Conservation (phyloP, 2,329 filamentous ascomycete species). For the Cladophialophora psammophila region DNA sequence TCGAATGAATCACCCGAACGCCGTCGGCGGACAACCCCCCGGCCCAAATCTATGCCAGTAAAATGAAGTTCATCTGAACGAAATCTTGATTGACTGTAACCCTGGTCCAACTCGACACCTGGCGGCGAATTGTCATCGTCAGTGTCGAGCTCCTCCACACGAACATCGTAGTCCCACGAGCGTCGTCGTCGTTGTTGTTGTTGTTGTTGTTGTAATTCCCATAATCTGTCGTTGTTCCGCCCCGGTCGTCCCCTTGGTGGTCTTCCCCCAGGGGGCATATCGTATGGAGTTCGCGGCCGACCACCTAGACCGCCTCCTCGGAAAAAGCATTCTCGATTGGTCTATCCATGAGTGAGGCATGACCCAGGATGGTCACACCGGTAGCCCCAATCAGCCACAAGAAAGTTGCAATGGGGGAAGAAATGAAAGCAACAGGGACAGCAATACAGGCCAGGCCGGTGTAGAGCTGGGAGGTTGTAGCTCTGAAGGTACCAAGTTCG, state of each 20-base stretch:
- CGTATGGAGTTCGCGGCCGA: constrained; percentile 98
- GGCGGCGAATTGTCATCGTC: constrained; percentile 62
- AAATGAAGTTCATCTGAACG: constrained; percentile 67
- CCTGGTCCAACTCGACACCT: constrained; percentile 60
- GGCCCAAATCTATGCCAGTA: constrained; percentile 65
- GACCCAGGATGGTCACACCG: constrained; percentile 90
- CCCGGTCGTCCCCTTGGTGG: constrained; percentile 84
- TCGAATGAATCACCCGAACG: constrained; percentile 60
- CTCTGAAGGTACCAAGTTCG: constrained; percentile 80
- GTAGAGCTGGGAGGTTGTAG: constrained; percentile 92
- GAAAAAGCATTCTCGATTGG: constrained; percentile 99
- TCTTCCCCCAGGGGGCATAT: constrained; percentile 96
- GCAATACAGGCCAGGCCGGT: constrained; percentile 83
- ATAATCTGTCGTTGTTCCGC: constrained; percentile 66
- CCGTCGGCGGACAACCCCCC: constrained; percentile 50
- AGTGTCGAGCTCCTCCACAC: constrained; percentile 51
- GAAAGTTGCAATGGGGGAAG: constrained; percentile 82
- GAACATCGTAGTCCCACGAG: constrained; percentile 57
- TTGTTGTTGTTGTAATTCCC: constrained; percentile 52
- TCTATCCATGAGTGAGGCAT: constrained; percentile 96
- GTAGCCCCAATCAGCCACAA: constrained; percentile 97
- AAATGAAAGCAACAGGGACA: constrained; percentile 82
- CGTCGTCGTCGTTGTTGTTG: too few relatives aligned
- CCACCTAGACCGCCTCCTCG: constrained; percentile 99
- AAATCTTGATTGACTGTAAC: constrained; percentile 57